phyloP scores from a whole-genome alignment of 2,329 filamentous ascomycete species.

The Didymella keratinophila region DNA sequence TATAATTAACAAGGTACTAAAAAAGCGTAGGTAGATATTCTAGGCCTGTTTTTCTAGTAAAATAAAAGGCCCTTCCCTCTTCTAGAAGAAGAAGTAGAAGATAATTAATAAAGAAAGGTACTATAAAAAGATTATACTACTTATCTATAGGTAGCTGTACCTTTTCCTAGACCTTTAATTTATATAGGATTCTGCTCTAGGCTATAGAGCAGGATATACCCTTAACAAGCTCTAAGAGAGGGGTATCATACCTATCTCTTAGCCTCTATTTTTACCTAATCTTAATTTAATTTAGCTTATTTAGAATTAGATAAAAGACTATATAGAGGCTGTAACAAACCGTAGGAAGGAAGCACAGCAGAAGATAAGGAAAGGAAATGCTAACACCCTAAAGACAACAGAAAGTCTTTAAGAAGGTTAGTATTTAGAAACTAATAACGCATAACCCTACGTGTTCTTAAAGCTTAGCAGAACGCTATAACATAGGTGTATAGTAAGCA shows the following conservation, averaged over 20 bases:
- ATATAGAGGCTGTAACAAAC: too few species aligned
- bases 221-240: background rate
- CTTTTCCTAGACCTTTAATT: background rate
- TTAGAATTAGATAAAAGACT: background rate
- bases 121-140: background rate
- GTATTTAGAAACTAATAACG: too few species aligned
- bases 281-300: background rate
- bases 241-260: background rate
- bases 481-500: too few species aligned
- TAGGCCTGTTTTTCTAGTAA: background rate
- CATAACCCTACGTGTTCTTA: too few species aligned
- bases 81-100: background rate
- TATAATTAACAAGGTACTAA: background rate
- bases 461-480: too few species aligned
- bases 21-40: background rate
- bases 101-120: background rate
- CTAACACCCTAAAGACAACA: too few species aligned
- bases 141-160: background rate
- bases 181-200: background rate
- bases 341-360: too few species aligned
- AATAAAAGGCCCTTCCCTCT: background rate
- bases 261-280: background rate
- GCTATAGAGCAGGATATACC: background rate
- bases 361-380: too few species aligned
- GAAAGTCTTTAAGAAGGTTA: too few species aligned